Percentiles rank a stretch among this genome's conserved stretches.
Conservation (phyloP, 2,329 filamentous ascomycete species). For the Pseudopithomyces maydicus region DNA sequence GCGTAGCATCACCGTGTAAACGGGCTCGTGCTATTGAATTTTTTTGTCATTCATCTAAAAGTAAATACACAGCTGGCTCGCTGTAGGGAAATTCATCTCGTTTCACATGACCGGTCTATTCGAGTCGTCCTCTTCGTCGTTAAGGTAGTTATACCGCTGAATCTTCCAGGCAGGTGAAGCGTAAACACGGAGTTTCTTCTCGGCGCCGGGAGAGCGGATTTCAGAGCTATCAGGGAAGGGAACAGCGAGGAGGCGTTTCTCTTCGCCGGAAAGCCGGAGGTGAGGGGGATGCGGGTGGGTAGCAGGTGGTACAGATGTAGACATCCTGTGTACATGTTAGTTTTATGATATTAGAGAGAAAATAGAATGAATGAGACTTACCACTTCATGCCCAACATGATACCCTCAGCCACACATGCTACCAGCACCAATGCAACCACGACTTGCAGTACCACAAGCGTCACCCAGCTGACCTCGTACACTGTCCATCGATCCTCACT, state of each 20-base stretch:
- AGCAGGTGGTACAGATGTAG: background rate
- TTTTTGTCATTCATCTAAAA: background rate
- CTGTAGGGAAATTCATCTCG: background rate
- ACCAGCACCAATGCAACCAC: conserved; percentile 32
- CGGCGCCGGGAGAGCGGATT: conserved; percentile 27
- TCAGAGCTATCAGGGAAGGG: background rate
- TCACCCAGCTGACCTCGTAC: conserved; percentile 30
- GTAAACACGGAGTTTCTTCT: conserved; percentile 34
- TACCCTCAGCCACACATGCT: conserved; percentile 32
- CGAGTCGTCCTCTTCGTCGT: conserved; percentile 39
- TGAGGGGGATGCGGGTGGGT: background rate
- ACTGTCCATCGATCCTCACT: conserved; percentile 1
- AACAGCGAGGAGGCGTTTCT: conserved; percentile 28
- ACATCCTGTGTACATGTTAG: conserved; percentile 10
- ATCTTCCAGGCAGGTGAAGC: conserved; percentile 21
- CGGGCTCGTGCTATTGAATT: background rate
- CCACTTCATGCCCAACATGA: conserved; percentile 28
- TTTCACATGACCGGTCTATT: conserved; percentile 38
- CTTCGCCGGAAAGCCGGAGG: conserved; percentile 26
- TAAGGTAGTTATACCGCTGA: conserved; percentile 33
- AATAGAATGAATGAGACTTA: conserved; percentile 7
- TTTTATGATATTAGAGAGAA: background rate
- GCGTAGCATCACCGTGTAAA: no score
- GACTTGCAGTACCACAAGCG: conserved; percentile 31
- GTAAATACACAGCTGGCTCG: background rate